Evolutionary conservation across 225 moss, liverwort and hornwort genomes (phyloP).

Genomic region (Polytrichum commune): DNA sequence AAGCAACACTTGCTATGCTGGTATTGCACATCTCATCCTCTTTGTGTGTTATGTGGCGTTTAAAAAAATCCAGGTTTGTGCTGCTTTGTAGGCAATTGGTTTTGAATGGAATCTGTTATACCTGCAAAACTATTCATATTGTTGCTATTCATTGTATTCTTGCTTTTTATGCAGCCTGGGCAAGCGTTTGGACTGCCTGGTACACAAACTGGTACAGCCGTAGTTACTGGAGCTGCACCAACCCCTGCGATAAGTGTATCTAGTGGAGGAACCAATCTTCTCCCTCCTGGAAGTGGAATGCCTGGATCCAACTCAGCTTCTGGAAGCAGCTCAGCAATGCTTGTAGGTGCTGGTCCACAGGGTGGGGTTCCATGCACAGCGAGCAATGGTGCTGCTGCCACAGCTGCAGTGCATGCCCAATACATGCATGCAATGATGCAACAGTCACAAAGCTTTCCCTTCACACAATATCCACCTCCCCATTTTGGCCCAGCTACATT

Average conservation of each 20-base stretch:
- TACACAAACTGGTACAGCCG: conserved; percentile 33
- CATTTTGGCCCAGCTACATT: conserved; percentile 63
- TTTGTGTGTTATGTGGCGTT: too few species aligned
- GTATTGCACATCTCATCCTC: conserved; percentile 16
- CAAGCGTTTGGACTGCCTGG: conserved; percentile 46
- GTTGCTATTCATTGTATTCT: too few species aligned
- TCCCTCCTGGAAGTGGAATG: neutral
- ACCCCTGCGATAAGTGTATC: conserved; percentile 11
- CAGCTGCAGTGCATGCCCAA: conserved; percentile 67
- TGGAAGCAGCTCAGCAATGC: conserved; percentile 29
- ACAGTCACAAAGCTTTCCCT: conserved; percentile 66
- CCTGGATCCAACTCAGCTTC: conserved; percentile 17
- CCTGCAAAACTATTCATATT: too few species aligned
- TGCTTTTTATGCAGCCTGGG: conserved; percentile 17
- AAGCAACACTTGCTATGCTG: conserved; percentile 53
- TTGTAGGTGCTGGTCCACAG: conserved; percentile 31
- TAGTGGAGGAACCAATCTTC: conserved; percentile 41
- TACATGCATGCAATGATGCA: conserved; percentile 88
- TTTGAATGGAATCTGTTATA: too few species aligned
- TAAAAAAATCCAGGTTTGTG: too few species aligned
- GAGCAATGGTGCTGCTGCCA: conserved; percentile 40
- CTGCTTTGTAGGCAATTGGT: too few species aligned
- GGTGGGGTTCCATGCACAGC: conserved; percentile 21
- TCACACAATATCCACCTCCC: conserved; percentile 52
- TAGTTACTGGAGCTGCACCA: conserved; percentile 21